Evolutionary conservation across 495 filamentous ascomycete genomes (phyloP).

Genomic region (Xylaria bambusicola): DNA sequence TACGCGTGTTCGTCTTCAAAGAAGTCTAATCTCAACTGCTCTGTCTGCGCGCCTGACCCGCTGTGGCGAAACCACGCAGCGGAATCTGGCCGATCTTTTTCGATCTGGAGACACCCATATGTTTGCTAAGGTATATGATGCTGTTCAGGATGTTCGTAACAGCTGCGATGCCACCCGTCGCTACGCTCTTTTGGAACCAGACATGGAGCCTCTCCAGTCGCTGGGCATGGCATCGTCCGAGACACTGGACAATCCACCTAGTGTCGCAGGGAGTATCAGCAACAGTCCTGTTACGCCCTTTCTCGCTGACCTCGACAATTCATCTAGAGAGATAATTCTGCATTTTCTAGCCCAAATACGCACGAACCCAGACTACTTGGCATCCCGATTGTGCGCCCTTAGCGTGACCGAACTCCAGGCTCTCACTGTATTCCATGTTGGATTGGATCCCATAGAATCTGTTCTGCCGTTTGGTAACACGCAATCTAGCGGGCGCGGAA

Average conservation of each 20-base stretch:
- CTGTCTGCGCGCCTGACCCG: slow-evolving; percentile 78
- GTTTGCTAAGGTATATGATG: slow-evolving; percentile 85
- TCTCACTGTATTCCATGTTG: slow-evolving; percentile 72
- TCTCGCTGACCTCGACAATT: slow-evolving; percentile 75
- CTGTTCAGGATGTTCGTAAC: slow-evolving; percentile 83
- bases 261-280: slow-evolving; percentile 37
- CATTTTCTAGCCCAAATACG: slow-evolving; percentile 80
- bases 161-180: slow-evolving; percentile 73
- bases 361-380: slow-evolving; percentile 82
- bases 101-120: slow-evolving; percentile 85
- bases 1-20: slow-evolving; percentile 65
- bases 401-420: slow-evolving; percentile 71
- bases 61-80: slow-evolving; percentile 74
- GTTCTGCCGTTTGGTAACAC: slow-evolving; percentile 70
- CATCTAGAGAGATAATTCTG: slow-evolving; percentile 72
- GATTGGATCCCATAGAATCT: slow-evolving; percentile 76
- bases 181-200: slow-evolving; percentile 68
- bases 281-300: slow-evolving; percentile 64
- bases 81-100: slow-evolving; percentile 84
- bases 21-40: slow-evolving; percentile 70
- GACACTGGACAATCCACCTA: slow-evolving; percentile 44
- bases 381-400: slow-evolving; percentile 72
- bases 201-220: slow-evolving; percentile 57
- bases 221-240: slow-evolving; percentile 48
- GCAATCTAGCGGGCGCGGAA: slow-evolving; percentile 56